phyloP scores from a whole-genome alignment of 768 basidiomycete species.

The Dacryopinax primogenitus region DNA sequence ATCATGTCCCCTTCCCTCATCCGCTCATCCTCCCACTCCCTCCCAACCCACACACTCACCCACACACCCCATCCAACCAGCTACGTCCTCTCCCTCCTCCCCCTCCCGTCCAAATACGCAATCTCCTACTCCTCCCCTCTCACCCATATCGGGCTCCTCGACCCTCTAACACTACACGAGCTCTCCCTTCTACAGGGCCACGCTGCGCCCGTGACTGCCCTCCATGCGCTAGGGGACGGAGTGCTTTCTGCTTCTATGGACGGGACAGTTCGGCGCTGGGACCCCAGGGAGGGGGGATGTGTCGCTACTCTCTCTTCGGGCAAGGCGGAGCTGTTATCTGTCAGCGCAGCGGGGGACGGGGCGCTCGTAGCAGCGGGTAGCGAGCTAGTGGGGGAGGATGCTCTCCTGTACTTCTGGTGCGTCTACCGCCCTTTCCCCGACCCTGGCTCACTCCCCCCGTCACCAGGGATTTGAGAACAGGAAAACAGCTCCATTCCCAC shows the following conservation, averaged over 20 bases:
- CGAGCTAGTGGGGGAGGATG: slow-evolving; percentile 67
- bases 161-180: no score
- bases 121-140: no score
- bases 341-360: slow-evolving; percentile 56
- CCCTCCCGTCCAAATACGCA: neutral
- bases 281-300: neutral
- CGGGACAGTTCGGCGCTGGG: neutral
- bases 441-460: slow-evolving; percentile 6
- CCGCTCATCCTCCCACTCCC: neutral
- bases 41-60: neutral
- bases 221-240: no score
- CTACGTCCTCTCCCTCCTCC: neutral
- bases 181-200: no score
- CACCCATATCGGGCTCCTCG: no score
- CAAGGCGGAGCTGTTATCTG: slow-evolving; percentile 13
- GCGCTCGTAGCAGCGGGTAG: slow-evolving; percentile 69
- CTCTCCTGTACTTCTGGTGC: slow-evolving; percentile 74
- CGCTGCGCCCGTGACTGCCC: no score
- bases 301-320: neutral
- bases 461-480: slow-evolving; percentile 71
- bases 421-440: slow-evolving; percentile 14
- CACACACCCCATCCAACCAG: neutral
- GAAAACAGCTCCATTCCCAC: slow-evolving; percentile 57
- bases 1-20: neutral
- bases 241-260: no score